Base-by-base conservation (phyloP, 176 grass and related monocot genomes). In the Eleusine coracana region DNA sequence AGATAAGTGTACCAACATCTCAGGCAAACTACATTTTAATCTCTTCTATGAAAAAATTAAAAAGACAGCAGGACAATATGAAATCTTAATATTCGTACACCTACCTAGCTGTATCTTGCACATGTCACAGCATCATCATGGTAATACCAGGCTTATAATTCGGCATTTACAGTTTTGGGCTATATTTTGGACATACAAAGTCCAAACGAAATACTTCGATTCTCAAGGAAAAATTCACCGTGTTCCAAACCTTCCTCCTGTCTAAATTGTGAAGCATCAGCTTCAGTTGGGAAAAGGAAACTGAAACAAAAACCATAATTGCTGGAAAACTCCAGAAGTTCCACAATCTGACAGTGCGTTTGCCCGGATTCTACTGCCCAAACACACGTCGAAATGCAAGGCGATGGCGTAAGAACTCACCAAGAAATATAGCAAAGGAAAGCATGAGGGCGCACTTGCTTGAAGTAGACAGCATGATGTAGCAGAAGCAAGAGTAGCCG, bases 331-430 rank as follows among this genome's bases (percentile, higher is more conserved):
- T 64, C 65, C 38, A 74, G 81, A 84, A 78, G 82, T 56, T 78
- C 66, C 78, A 70, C 40, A 21, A 68, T 40, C 52, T 15, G 63
- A 55, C 59, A 73, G 28, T 25, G 46, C 68, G 39, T 71, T 28
- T 76, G 67, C 80, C 78, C 44, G 38, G 72, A 81, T 81, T 41
- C 56, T 72, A 42, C 28, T 29, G 18, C 71, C 10, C 41, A 34
- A 61, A 73, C 70, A 76, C 61, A 55, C 55, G 76, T 80, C 65
- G 0, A 9, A 21, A 71, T 14, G 25, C 13, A 3, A 71, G 44
- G 21, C 46, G 72, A 3, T 89, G 82, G 89, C 89, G 82, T 91
- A 85, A 85, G 82, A 85, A 84, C 38, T 52, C 66, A 20, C 72
- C 77, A 67, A 81, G 20, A 71, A 66, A 70, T 76, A 1, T 46